These are phyloP conservation scores for Moesziomyces parantarcticus DNA, from an alignment of 1,284 basidiomycete genomes.

Conservation along the genomic window DNA sequence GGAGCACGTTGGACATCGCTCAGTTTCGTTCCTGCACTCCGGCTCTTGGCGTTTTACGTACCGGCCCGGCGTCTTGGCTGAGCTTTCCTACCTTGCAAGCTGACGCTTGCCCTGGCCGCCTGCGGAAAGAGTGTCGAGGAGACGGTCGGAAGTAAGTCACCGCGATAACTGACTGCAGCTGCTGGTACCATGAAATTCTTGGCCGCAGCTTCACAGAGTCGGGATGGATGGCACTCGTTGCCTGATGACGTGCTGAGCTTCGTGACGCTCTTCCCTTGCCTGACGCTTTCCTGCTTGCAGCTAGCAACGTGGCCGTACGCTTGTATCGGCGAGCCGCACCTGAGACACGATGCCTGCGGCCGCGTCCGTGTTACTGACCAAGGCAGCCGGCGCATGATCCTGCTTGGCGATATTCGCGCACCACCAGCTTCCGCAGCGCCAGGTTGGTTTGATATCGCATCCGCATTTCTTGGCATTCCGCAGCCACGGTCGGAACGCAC, in stretches of 20 bases:
- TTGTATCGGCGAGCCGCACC: not conserved
- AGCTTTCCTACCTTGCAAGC: too few species aligned
- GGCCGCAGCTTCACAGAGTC: not conserved
- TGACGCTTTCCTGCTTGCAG: not conserved
- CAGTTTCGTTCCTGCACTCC: not conserved
- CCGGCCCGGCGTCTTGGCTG: too few species aligned
- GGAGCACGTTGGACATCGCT: not conserved
- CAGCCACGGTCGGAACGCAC: conserved; percentile 2
- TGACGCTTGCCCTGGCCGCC: too few species aligned
- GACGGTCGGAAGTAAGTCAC: not conserved
- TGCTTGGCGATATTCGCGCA: not conserved
- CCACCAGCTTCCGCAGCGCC: not conserved
- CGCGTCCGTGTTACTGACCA: not conserved
- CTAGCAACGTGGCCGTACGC: not conserved
- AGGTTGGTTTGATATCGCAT: conserved; percentile 15
- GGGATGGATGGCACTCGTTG: not conserved
- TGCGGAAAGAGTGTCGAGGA: too few species aligned
- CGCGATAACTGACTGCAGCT: not conserved
- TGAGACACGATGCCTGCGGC: not conserved
- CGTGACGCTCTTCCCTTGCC: not conserved
- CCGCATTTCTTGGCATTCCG: conserved; percentile 33
- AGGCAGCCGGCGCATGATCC: not conserved
- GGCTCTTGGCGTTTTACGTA: not conserved
- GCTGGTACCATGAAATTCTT: not conserved
- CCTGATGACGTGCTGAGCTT: not conserved